phyloP scores from a whole-genome alignment of 179 eudicot genomes.

The Beta corolliflora region DNA sequence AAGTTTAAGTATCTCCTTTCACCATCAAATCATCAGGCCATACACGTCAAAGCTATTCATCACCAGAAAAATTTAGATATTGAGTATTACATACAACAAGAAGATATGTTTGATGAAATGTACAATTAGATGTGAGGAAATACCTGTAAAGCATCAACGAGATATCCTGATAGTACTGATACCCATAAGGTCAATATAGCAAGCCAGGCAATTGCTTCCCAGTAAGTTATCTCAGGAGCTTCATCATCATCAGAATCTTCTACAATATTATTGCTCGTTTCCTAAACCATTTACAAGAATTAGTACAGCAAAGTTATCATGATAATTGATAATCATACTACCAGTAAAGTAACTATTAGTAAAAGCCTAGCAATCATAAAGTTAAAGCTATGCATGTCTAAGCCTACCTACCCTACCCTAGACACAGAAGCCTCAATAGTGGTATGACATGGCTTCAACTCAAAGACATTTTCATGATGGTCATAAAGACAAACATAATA shows the following conservation, averaged over 20 bases:
- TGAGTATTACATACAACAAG: background rate
- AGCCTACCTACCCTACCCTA: background rate
- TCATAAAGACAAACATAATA: background rate
- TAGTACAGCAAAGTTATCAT: slow-evolving; percentile 3
- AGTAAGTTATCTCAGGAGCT: slow-evolving; percentile 67
- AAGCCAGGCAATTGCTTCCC: slow-evolving; percentile 89
- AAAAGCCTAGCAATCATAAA: background rate
- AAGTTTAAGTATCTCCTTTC: background rate
- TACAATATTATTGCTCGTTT: slow-evolving; percentile 28
- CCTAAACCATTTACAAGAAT: slow-evolving; percentile 43
- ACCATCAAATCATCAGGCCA: background rate
- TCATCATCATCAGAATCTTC: slow-evolving; percentile 63
- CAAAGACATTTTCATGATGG: background rate
- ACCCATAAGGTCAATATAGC: slow-evolving; percentile 85
- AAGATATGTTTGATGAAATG: background rate
- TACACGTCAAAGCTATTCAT: background rate
- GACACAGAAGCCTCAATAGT: background rate
- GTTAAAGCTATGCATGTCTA: background rate
- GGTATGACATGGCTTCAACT: background rate
- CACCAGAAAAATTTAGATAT: background rate
- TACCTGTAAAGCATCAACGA: slow-evolving; percentile 88
- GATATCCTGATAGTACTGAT: slow-evolving; percentile 87
- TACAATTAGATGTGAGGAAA: slow-evolving; percentile 1
- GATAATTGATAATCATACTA: background rate
- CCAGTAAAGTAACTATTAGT: background rate